Base-by-base conservation (phyloP, 768 basidiomycete species). In the Piloderma croceum region DNA sequence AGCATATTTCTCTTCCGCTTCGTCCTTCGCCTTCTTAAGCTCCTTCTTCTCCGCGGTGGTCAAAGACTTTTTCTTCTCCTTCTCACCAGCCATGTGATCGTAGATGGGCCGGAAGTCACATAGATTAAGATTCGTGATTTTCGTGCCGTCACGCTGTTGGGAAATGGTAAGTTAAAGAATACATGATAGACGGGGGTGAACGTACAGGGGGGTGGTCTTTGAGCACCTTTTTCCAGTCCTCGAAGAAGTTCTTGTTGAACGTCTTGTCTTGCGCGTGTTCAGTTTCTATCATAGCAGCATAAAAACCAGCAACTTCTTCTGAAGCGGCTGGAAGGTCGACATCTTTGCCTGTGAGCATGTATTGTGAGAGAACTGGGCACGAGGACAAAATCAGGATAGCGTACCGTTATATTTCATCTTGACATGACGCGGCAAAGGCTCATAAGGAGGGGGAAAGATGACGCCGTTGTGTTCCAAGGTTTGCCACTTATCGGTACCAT, bases 271-370 rank as follows among this genome's bases (percentile, higher is more conserved):
- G 73, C 5, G 89, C 88, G 54, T 99, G 93, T 45, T 92, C 89
- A 6, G 89, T 88, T 61, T 92, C 91, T 25, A 98, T 56, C 71
- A 98, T 77, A 15, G 91, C 88, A 24, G 70, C 96, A 53, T 93
- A 99, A 64, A 99, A 99, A 6, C 87, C 85, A 21, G 96, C 94
- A 34, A 98, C 94, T 61, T 99, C 96, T 64, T 99, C 96, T 6
- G 93, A 73, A 45, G 83, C 90, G 10, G 75, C 79, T 17, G 90
- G 79, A 24, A 99, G 79, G 52, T 82, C 71, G 21, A 97, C 74
- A 9, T 70, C 59, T 61, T 83, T 79, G 48, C 90, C 94, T 96
- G 50, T 15, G 27, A 29, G 27, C 15, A n/a, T 27, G 51, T 23
- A 22, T 29, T 15, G 27, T 29, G 10, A 29, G 27, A 15, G 13